Evolutionary conservation across 768 basidiomycete genomes (phyloP).

Genomic region (Cystofilobasidium macerans): DNA sequence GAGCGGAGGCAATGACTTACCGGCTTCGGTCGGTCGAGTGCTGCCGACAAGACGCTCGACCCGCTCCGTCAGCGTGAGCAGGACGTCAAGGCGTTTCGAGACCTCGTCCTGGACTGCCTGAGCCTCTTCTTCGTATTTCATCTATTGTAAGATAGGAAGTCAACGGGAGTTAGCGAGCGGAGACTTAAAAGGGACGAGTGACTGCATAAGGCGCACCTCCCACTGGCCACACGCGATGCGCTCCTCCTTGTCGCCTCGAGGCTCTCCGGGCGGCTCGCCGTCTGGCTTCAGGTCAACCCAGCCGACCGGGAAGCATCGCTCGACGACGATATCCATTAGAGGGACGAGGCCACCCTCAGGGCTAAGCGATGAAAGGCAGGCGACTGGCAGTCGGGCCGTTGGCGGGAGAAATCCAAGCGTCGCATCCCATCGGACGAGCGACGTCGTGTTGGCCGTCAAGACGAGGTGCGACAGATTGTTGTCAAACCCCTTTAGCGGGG

Average conservation of each 20-base stretch:
- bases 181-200: not conserved
- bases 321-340: constrained; percentile 61
- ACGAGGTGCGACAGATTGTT: constrained; percentile 46
- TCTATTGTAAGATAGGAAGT: too few species aligned
- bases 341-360: constrained; percentile 69
- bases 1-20: constrained; percentile 27
- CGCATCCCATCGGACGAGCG: constrained; percentile 75
- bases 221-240: not conserved
- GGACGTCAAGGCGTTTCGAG: constrained; percentile 47
- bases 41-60: constrained; percentile 51
- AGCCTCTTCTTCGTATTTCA: constrained; percentile 50
- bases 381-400: constrained; percentile 47
- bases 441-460: constrained; percentile 73
- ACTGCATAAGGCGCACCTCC: constrained; percentile 41
- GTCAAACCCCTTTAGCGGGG: constrained; percentile 65
- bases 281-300: constrained; percentile 46
- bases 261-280: not conserved
- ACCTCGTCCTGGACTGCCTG: constrained; percentile 50
- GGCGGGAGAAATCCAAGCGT: constrained; percentile 63
- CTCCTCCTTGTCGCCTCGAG: constrained; percentile 1
- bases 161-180: too few species aligned
- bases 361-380: constrained; percentile 66
- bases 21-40: constrained; percentile 37
- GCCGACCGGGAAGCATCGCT: constrained; percentile 64
- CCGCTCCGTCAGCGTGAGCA: constrained; percentile 55